Percentiles rank a stretch among this genome's conserved stretches.
phyloP scores from a whole-genome alignment of 1,284 basidiomycete genomes.

The Apiotrichum gracile region DNA sequence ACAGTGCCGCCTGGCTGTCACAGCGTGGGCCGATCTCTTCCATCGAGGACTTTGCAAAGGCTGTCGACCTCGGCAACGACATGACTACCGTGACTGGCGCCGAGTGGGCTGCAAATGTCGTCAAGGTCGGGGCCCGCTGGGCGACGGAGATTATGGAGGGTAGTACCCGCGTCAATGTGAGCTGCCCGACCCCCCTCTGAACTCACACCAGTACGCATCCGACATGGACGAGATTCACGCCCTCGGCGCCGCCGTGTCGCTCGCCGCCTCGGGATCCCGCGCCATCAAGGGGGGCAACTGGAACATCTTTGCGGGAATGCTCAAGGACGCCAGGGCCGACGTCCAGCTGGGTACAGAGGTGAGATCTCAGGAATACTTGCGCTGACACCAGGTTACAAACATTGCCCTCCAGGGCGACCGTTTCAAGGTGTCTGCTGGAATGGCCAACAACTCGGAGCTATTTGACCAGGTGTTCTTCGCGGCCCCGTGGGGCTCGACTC shows the following conservation, averaged over 20 bases:
- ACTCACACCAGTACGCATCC: conserved; percentile 47
- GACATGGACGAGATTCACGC: conserved; percentile 72
- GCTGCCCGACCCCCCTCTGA: conserved; percentile 12
- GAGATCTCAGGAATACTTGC: neutral
- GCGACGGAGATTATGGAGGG: conserved; percentile 74
- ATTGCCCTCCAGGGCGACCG: neutral
- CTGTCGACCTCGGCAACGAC: conserved; percentile 36
- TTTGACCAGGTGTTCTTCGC: conserved; percentile 46
- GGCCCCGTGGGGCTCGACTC: conserved; percentile 34
- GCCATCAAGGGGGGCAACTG: conserved; percentile 76
- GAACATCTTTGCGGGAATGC: conserved; percentile 75
- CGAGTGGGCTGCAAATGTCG: conserved; percentile 57
- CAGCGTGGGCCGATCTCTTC: conserved; percentile 24
- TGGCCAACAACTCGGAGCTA: conserved; percentile 10
- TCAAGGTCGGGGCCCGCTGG: conserved; percentile 56
- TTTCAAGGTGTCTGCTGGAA: conserved; percentile 2
- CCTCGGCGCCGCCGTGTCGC: conserved; percentile 65
- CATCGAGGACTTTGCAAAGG: conserved; percentile 35
- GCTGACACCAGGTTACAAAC: neutral
- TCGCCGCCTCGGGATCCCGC: conserved; percentile 66
- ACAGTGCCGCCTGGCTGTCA: conserved; percentile 30
- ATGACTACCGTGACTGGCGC: conserved; percentile 55
- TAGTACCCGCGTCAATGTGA: conserved; percentile 76
- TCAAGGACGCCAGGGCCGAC: conserved; percentile 62
- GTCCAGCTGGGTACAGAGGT: conserved; percentile 66